Conservation (phyloP, 768 basidiomycete genomes). For the Arthromyces matolae region DNA sequence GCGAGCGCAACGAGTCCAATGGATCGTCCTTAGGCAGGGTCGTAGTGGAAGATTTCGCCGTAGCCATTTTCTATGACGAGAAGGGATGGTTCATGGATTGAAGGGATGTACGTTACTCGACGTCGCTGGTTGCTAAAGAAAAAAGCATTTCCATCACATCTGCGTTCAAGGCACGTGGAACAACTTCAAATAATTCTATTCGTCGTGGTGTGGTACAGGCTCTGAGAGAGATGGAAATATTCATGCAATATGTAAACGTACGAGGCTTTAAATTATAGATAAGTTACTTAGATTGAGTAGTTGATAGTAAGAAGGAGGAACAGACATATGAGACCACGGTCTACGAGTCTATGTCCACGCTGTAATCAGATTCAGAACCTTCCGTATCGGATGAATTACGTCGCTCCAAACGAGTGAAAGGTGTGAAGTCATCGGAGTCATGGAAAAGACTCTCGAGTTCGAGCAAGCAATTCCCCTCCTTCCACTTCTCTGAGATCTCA, state of each 20-base stretch:
- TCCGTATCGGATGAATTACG: slow-evolving; percentile 31
- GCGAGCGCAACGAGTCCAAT: slow-evolving; percentile 51
- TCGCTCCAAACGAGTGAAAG: slow-evolving; percentile 18
- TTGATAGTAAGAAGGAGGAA: no score
- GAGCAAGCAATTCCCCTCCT: slow-evolving; percentile 55
- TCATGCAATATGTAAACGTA: neutral
- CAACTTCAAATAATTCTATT: neutral
- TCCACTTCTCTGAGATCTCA: slow-evolving; percentile 57
- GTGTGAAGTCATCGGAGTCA: slow-evolving; percentile 18
- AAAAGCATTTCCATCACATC: slow-evolving; percentile 10
- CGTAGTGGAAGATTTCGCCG: slow-evolving; percentile 11
- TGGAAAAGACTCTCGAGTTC: slow-evolving; percentile 48
- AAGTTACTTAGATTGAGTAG: slow-evolving; percentile 7
- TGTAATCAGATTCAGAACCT: slow-evolving; percentile 27
- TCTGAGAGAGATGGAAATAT: neutral
- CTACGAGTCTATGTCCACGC: neutral
- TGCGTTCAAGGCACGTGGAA: slow-evolving; percentile 9
- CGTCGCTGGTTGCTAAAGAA: slow-evolving; percentile 10
- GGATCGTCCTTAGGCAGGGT: slow-evolving; percentile 18
- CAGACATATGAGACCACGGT: no score
- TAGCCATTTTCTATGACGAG: slow-evolving; percentile 17
- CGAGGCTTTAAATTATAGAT: neutral
- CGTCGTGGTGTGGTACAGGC: no score
- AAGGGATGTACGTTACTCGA: slow-evolving; percentile 6
- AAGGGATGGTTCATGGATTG: slow-evolving; percentile 11